Evolutionary conservation across 192 early-diverging fungal species (phyloP), one percentile per base, ranked within the genome.

Genomic region (Oehlia diaphana): DNA sequence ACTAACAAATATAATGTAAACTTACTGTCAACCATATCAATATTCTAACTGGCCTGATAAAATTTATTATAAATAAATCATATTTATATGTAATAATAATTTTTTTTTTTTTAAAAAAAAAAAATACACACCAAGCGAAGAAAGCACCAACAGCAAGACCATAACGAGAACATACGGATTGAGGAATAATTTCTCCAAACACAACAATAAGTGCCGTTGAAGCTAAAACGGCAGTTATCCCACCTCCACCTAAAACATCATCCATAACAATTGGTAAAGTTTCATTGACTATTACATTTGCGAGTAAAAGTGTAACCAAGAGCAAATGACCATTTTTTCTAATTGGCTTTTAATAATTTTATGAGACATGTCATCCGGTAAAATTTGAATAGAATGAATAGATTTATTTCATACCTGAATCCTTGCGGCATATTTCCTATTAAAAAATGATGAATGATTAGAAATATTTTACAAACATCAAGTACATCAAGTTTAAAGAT

Each of bases 151-250:
- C 90, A 4, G 91, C 90, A 58, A 99, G 88, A 1, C 97, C 96
- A 82, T 97, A 91, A 10, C 93, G 89, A 9, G 95, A 91, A 77
- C 96, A 97, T 9, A 97, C 86, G 12, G 96, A 93, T 79, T 97
- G 96, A 26, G 97, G 96, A 74, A 98, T 93, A 70, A 98, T 95
- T 77, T 84, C 97, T 64, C 95, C 95, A 86, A 97, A 98, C 39
- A 98, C 83, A 14, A 98, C 93, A 67, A 98, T 91, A 21, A 96
- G 79, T 0, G 87, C 90, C 8, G 93, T 97, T 5, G 96, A 97
- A 4, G 90, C 88, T 14, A 98, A 77, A 65, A 98, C 89, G 1
- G 96, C 96, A 49, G 90, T 91, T 70, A 93, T 80, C 1, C 94
- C 95, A 65, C 91, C 92, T 72, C 89, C 89, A 26, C 91, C 89